phyloP scores from a whole-genome alignment of 805 yeast species.

The Wickerhamomyces silvicola region DNA sequence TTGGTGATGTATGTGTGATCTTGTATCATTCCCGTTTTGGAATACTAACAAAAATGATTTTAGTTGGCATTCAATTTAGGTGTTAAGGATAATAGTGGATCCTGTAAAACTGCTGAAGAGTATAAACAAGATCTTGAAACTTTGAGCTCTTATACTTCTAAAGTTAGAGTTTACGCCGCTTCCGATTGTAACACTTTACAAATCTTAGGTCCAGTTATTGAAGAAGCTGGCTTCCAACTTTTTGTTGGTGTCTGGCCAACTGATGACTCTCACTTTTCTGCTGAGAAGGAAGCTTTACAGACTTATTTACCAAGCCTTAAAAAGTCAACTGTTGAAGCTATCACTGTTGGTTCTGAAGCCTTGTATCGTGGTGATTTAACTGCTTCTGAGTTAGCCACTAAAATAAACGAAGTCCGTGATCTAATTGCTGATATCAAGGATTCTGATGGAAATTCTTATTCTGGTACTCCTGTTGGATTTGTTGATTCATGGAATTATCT shows the following conservation, averaged over 20 bases:
- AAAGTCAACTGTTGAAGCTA: conserved; percentile 59
- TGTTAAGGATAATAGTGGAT: conserved; percentile 65
- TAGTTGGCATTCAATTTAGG: conserved; percentile 81
- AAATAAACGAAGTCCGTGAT: conserved; percentile 56
- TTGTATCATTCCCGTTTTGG: background rate
- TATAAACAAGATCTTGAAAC: conserved; percentile 61
- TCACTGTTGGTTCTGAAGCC: conserved; percentile 94
- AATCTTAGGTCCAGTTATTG: conserved; percentile 82
- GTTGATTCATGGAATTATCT: conserved; percentile 95
- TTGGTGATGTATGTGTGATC: conserved; percentile 41
- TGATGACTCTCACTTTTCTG: conserved; percentile 68
- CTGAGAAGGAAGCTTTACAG: conserved; percentile 68
- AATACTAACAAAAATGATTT: conserved; percentile 3
- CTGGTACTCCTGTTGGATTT: conserved; percentile 74
- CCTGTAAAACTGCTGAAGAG: conserved; percentile 70
- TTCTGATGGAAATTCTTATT: conserved; percentile 73
- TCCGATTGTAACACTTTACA: conserved; percentile 91
- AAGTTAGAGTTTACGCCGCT: conserved; percentile 82
- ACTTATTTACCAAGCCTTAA: conserved; percentile 68
- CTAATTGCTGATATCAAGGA: conserved; percentile 59
- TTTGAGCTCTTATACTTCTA: conserved; percentile 51
- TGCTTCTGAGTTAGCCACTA: conserved; percentile 63
- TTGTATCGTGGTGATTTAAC: conserved; percentile 85
- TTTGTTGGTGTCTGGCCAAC: conserved; percentile 93
- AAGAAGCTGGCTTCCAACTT: conserved; percentile 64